Evolutionary conservation across 129 eudicot genomes (phyloP), one percentile per base, ranked within the genome.

Genomic region (Erigeron canadensis): DNA sequence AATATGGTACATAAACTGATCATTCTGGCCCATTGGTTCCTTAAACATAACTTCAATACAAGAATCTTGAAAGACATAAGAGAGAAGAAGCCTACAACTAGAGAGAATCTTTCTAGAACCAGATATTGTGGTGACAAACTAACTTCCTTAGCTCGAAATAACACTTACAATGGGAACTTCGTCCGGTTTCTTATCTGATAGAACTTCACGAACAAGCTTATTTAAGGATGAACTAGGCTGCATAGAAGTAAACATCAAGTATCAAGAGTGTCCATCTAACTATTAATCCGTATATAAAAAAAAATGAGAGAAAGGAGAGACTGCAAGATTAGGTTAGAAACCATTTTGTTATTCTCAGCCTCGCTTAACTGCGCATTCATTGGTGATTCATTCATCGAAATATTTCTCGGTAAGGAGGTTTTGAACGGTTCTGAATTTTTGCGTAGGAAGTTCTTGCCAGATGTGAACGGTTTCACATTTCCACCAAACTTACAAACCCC

Each of bases 401-500:
- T 11, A 70, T 70, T 90, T 78, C 91, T 90, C 15, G 97, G 78
- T 61, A 84, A 68, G 39, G 89, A 88, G 62, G 60, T 82, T 8
- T 87, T 84, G 64, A 95, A 95, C 18, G 97, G 96, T 71, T 90
- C 99, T 6, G 89, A 93, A 70, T 83, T 95, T 69, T 90, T 95
- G 69, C 89, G 99, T 42, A 90, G 67, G 73, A 90, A 88, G 56
- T 88, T 89, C 75, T 86, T 95, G 69, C 81, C 72, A 22, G 87
- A 83, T 8, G 83, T 51, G n/a, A 83, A 42, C 4, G 90, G 75
- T 74, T 86, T 95, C 73, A 76, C 62, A 74, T 83, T 90, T 69
- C 96, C 99, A 63, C 95, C 91, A 65, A 86, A 95, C 83, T 88
- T 95, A 94, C 97, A 90, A 34, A 80, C 82, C 39, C 99, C 99